phyloP scores from a whole-genome alignment of 495 filamentous ascomycete genomes.

The Aspergillus avenaceus region DNA sequence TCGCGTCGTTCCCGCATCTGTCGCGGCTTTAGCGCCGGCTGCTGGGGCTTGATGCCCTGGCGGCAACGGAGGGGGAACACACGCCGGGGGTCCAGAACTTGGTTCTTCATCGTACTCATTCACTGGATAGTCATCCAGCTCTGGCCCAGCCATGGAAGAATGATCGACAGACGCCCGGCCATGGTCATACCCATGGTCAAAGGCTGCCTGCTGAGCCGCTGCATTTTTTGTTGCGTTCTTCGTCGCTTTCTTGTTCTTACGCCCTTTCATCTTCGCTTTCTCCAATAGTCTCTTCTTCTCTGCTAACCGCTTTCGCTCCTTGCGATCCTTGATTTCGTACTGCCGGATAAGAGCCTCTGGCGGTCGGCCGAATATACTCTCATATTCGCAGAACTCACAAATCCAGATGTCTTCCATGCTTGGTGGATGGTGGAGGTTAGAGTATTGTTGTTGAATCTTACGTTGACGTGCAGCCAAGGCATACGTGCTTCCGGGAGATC shows the following conservation, averaged over 20 bases:
- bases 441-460: slow-evolving; percentile 63
- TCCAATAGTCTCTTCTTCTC: slow-evolving; percentile 83
- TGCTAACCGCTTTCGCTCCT: slow-evolving; percentile 72
- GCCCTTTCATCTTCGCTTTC: slow-evolving; percentile 91
- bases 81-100: slow-evolving; percentile 24
- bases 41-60: slow-evolving; percentile 25
- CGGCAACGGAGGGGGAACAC: slow-evolving; percentile 32
- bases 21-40: slow-evolving; percentile 17
- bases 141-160: slow-evolving; percentile 35
- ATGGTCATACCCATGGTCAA: slow-evolving; percentile 46
- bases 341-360: slow-evolving; percentile 82
- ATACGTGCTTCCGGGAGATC: slow-evolving; percentile 55
- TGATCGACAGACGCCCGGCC: slow-evolving; percentile 45
- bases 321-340: slow-evolving; percentile 91
- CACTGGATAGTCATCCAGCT: slow-evolving; percentile 48
- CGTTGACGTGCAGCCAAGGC: slow-evolving; percentile 62
- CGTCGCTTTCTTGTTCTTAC: slow-evolving; percentile 71
- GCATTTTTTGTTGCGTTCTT: slow-evolving; percentile 61
- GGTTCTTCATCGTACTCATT: slow-evolving; percentile 55
- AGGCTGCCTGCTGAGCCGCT: slow-evolving; percentile 24
- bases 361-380: slow-evolving; percentile 77
- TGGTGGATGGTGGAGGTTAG: slow-evolving; percentile 73
- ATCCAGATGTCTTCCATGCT: slow-evolving; percentile 81
- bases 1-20: slow-evolving; percentile 30
- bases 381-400: slow-evolving; percentile 90